Evolutionary conservation across 2,329 filamentous ascomycete genomes (phyloP).

Genomic region (Lecanoromycetidae sp.): DNA sequence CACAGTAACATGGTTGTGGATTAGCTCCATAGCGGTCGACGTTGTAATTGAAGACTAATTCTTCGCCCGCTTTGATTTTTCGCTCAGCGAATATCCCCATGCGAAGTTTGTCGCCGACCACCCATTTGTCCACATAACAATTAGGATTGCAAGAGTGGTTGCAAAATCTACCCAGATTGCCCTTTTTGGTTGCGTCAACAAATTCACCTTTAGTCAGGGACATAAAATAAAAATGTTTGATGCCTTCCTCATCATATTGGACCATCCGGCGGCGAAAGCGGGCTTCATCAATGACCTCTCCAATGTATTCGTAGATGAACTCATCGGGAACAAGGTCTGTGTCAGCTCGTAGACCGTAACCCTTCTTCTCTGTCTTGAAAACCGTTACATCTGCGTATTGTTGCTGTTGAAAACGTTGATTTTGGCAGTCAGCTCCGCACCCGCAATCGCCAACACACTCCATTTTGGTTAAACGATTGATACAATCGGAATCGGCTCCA

Average conservation of each 20-base stretch:
- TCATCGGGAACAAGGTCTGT: slow-evolving; percentile 65
- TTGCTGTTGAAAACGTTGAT: slow-evolving; percentile 84
- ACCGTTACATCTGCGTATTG: slow-evolving; percentile 86
- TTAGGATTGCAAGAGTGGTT: slow-evolving; percentile 99
- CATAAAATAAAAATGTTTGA: slow-evolving; percentile 99
- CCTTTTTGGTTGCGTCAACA: slow-evolving; percentile 92
- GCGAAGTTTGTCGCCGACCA: slow-evolving; percentile 88
- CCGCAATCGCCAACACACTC: slow-evolving; percentile 82
- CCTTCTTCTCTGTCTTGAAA: slow-evolving; percentile 97
- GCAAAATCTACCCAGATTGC: slow-evolving; percentile 92
- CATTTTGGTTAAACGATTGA: slow-evolving; percentile 96
- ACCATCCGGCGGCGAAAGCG: slow-evolving; percentile 82
- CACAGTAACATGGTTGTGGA: slow-evolving; percentile 93
- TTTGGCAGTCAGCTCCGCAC: slow-evolving; percentile 79
- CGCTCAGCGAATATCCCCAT: slow-evolving; percentile 98
- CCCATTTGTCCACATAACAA: slow-evolving; percentile 99
- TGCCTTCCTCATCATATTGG: slow-evolving; percentile 88
- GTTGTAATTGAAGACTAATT: slow-evolving; percentile 98
- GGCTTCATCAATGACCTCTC: slow-evolving; percentile 90
- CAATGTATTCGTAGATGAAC: slow-evolving; percentile 97
- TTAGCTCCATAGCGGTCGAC: slow-evolving; percentile 96
- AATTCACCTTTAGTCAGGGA: slow-evolving; percentile 93
- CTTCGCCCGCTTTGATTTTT: slow-evolving; percentile 73
- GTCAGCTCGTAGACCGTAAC: slow-evolving; percentile 80
- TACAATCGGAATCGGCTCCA: slow-evolving; percentile 93